phyloP scores from a whole-genome alignment of 495 filamentous ascomycete genomes.

The Trichoderma erinaceum region DNA sequence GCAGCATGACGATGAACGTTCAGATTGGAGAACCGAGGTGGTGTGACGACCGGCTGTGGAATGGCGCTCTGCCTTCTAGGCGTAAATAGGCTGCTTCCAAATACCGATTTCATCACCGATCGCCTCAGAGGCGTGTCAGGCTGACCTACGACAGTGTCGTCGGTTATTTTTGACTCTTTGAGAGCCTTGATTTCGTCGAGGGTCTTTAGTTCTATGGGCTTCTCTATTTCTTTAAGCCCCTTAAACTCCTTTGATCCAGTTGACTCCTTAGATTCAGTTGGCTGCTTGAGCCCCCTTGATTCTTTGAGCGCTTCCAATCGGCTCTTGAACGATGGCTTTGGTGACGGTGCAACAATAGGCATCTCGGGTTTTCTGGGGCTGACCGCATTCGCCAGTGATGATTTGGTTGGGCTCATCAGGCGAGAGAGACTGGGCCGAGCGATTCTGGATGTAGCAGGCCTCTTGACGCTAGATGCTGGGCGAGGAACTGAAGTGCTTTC shows the following conservation, averaged over 20 bases:
- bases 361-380: background rate
- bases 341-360: constrained; percentile 20
- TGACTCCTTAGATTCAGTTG: background rate
- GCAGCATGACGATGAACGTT: constrained; percentile 38
- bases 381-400: constrained; percentile 54
- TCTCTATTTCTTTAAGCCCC: background rate
- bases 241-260: background rate
- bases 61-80: constrained; percentile 35
- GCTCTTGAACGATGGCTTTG: constrained; percentile 32
- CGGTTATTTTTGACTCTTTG: constrained; percentile 19
- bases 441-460: constrained; percentile 14
- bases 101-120: constrained; percentile 16
- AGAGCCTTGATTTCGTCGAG: background rate
- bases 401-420: constrained; percentile 71
- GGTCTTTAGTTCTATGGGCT: too few species aligned
- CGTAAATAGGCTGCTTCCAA: constrained; percentile 15
- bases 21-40: constrained; percentile 34
- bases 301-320: constrained; percentile 26
- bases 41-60: constrained; percentile 30
- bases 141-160: constrained; percentile 30
- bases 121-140: constrained; percentile 20
- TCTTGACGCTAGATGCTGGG: constrained; percentile 34
- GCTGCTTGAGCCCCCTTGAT: background rate
- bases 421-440: constrained; percentile 42
- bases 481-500: constrained; percentile 41